Base-by-base conservation (phyloP, 2,329 filamentous ascomycete genomes). In the Pseudocercospora ulei region DNA sequence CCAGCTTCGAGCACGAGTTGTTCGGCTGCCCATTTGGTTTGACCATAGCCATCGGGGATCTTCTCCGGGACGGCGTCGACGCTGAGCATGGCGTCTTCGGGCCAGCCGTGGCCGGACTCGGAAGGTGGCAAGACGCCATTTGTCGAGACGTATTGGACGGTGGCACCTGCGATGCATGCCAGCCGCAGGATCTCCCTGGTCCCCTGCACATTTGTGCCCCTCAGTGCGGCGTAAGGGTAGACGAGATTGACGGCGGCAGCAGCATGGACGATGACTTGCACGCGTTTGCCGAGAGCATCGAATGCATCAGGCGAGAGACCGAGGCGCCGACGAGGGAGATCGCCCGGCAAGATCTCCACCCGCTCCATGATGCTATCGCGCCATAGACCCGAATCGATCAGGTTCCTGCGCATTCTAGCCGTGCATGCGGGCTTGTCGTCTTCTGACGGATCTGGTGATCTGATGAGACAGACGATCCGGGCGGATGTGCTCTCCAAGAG, bases 21-120 rank as follows among this genome's bases (percentile, higher is more conserved):
- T 57, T 86, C 81, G 2, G 81, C 80, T 18, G 82, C 81, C 81
- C 82, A 86, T 56, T 86, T 86, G 0, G 80, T 83, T 60, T 85
- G 81, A 0, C 80, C 80, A 47, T 86, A 86, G 1, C 81, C 81
- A 52, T 85, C 80, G 1, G 72, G 62, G 3, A 86, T 65, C 56
- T 80, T 80, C 27, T 68, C 72, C 0, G 80, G 77, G 1, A 86
- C 81, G 30, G 78, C 73, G 7, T 80, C 72, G 3, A 82, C 70
- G 18, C 71, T 67, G 9, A 87, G 65, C 63, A 79, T 76, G 6
- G 74, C 65, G 45, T 78, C 73, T 57, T 87, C 82, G 1, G 73
- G 61, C 81, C 81, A 87, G 7, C 81, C 79, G 24, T 76, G 68
- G 3, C 70, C 69, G 7, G 57, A 57, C n/a, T 52, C 43, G 0